phyloP scores from a whole-genome alignment of 192 early-diverging fungal species.

The Cladochytrium replicatum region DNA sequence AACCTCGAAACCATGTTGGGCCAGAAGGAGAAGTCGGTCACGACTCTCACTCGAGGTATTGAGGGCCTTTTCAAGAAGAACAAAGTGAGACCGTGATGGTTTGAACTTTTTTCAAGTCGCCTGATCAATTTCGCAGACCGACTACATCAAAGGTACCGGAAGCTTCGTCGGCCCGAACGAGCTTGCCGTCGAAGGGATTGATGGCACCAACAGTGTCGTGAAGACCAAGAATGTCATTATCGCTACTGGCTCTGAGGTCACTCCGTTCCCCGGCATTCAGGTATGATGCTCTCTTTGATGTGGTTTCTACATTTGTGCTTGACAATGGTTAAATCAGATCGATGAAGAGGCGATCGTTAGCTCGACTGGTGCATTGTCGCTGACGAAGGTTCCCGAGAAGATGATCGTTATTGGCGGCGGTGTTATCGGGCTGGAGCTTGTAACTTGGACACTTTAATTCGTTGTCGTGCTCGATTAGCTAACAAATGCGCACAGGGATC shows the following conservation, averaged over 20 bases:
- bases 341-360: constrained; percentile 94
- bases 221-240: constrained; percentile 96
- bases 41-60: constrained; percentile 80
- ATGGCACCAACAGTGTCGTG: constrained; percentile 62
- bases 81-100: constrained; percentile 46
- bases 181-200: constrained; percentile 69
- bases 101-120: constrained; percentile 1
- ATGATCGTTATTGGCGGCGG: constrained; percentile 98
- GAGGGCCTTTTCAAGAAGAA: constrained; percentile 97
- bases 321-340: constrained; percentile 28
- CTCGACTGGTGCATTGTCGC: constrained; percentile 93
- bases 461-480: too few species aligned
- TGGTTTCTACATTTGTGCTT: neutral
- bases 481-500: constrained; percentile 69
- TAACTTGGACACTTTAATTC: constrained; percentile 1
- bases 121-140: constrained; percentile 29
- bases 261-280: constrained; percentile 87
- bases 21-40: constrained; percentile 82
- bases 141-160: constrained; percentile 90
- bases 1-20: constrained; percentile 86
- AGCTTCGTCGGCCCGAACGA: constrained; percentile 67
- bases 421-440: constrained; percentile 96
- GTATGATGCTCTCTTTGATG: too few species aligned
- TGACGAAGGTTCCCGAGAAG: constrained; percentile 91
- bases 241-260: constrained; percentile 92